Evolutionary conservation across 805 yeast genomes (phyloP), one percentile per base, ranked within the genome.

Genomic region (Starmerella lactis-condensi): DNA sequence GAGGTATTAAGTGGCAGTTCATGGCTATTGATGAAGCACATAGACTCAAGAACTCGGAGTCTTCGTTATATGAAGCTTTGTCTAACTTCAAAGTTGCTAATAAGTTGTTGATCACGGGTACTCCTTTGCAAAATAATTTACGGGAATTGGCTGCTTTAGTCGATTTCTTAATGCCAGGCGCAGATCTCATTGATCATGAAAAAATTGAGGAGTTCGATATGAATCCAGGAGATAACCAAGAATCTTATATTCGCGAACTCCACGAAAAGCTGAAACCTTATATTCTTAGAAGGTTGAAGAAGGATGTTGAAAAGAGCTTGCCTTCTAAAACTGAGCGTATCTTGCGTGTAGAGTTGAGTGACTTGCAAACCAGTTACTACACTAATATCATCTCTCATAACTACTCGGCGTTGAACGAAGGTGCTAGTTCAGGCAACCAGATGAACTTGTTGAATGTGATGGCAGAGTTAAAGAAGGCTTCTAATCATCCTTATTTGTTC

Each of bases 11-110:
- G 52, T 89, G 99, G 99, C 95, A 83, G 51, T 89, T 75, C 50
- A 57, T 91, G 43, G 98, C 98, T 2, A 96, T 89, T 17, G 99
- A 89, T 54, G 99, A 89, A 58, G 99, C 98, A 4, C 99, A 89
- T 57, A 67, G 98, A 49, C 63, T 89, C 50, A 89, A 89, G 46
- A 89, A 89, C 50, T 78, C 93, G 0, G 95, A 83, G 51, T 72
- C 89, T 18, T 83, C 96, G 1, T 58, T 89, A 24, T 89, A 89
- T 52, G 96, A 85, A 49, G 74, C 93, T 3, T 62, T 89, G 36
- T 67, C 63, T 45, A 76, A 74, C 41, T 81, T 89, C 59, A 76
- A 72, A 45, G 89, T 75, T 8, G 65, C 72, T 2, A 89, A 89
- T 54, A 62, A 95, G 43, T 58, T 89, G 38, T 63, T 89, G 41